Conservation (phyloP, 108 stramenopile species). For the Nitzschia inconspicua region DNA sequence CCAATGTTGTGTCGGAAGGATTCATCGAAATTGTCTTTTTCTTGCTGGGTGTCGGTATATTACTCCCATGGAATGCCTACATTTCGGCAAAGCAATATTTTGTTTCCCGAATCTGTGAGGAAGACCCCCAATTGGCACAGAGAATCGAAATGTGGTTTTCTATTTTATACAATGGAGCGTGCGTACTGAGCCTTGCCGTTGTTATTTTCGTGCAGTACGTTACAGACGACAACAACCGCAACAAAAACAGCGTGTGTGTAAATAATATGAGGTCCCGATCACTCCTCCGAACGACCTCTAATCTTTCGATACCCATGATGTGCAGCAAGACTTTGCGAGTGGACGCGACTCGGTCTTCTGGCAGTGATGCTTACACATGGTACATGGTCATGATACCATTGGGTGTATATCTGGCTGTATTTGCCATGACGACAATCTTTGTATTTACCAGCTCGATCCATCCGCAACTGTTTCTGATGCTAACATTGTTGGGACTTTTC, state of each 20-base stretch:
- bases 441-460: conserved; percentile 23
- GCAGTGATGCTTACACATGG: background rate
- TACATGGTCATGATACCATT: conserved; percentile 49
- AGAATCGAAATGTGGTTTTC: conserved; percentile 25
- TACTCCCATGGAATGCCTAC: conserved; percentile 76
- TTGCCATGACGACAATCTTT: conserved; percentile 30
- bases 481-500: conserved; percentile 19
- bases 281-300: background rate
- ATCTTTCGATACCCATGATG: conserved; percentile 1
- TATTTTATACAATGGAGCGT: conserved; percentile 21
- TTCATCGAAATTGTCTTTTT: conserved; percentile 30
- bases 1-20: background rate
- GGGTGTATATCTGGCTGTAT: conserved; percentile 37
- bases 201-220: background rate
- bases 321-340: background rate
- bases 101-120: conserved; percentile 30
- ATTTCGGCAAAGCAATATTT: conserved; percentile 65
- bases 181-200: conserved; percentile 1
- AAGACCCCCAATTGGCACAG: background rate
- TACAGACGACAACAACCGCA: background rate
- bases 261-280: background rate
- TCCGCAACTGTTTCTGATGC: conserved; percentile 5
- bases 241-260: background rate
- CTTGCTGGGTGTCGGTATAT: conserved; percentile 52
- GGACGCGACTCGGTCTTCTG: too few relatives aligned